A percentile compares a stretch with the other conserved stretches of the same genome.
phyloP scores from a whole-genome alignment of 371 early-diverging fungal species.

The Mucor circinelloides region DNA sequence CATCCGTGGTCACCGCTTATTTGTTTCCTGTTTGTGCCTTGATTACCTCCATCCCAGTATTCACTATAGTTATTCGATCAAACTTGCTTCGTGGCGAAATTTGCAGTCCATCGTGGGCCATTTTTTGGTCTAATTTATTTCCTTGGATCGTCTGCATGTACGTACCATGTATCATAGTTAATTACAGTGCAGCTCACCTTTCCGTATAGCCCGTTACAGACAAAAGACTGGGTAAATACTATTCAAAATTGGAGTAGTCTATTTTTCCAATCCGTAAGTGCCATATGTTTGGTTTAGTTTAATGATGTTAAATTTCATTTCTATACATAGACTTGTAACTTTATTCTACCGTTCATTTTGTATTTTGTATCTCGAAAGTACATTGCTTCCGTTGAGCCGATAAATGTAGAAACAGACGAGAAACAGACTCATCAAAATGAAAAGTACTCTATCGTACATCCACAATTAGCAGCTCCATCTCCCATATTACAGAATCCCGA shows the following conservation, averaged over 20 bases:
- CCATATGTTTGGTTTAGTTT: not conserved
- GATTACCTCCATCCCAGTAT: conserved; percentile 77
- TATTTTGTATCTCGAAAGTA: conserved; percentile 66
- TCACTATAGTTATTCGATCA: conserved; percentile 69
- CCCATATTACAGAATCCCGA: conserved; percentile 12
- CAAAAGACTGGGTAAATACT: conserved; percentile 36
- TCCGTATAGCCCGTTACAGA: conserved; percentile 38
- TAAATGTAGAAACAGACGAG: not conserved
- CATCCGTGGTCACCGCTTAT: conserved; percentile 66
- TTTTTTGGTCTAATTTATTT: conserved; percentile 61
- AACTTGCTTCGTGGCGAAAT: conserved; percentile 65
- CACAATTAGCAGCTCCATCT: conserved; percentile 1
- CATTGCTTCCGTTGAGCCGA: conserved; percentile 33
- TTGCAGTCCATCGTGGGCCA: conserved; percentile 56
- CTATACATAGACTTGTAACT: conserved; percentile 70
- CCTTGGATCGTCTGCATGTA: conserved; percentile 69
- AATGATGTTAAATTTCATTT: not conserved
- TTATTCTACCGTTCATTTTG: conserved; percentile 74
- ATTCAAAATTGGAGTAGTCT: conserved; percentile 52
- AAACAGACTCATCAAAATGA: not conserved
- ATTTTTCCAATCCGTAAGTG: conserved; percentile 50
- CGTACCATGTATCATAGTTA: conserved; percentile 37
- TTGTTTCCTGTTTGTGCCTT: conserved; percentile 74
- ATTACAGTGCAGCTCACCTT: not conserved
- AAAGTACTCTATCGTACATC: not conserved